Conservation (phyloP, 1,284 basidiomycete species). For the Rhodotorula sp. region DNA sequence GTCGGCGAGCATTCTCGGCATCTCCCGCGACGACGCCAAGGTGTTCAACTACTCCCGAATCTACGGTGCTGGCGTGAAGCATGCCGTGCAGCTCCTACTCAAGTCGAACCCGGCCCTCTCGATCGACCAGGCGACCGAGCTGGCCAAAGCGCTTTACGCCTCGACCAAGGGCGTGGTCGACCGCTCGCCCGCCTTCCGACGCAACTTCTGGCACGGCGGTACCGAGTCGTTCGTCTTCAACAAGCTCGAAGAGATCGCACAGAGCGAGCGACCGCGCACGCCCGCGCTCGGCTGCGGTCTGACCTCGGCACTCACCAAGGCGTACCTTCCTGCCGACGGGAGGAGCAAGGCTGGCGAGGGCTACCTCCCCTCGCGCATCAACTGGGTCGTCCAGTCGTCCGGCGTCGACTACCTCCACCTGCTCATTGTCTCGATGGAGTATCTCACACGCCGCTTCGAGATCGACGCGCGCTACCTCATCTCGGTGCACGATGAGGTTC, state of each 20-base stretch:
- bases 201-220: constrained; percentile 93
- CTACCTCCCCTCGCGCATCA: constrained; percentile 95
- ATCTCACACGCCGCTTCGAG: constrained; percentile 76
- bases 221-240: constrained; percentile 99
- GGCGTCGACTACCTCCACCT: constrained; percentile 98
- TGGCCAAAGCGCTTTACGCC: constrained; percentile 84
- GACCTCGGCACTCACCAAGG: constrained; percentile 85
- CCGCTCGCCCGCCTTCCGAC: constrained; percentile 46
- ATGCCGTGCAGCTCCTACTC: constrained; percentile 83
- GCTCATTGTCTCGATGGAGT: constrained; percentile 91
- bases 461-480: constrained; percentile 93
- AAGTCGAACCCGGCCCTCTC: constrained; percentile 82
- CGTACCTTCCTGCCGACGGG: constrained; percentile 69
- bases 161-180: constrained; percentile 76
- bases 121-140: constrained; percentile 72
- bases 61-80: constrained; percentile 94
- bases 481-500: constrained; percentile 95
- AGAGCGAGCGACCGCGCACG: constrained; percentile 81
- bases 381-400: constrained; percentile 99
- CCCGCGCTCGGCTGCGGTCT: constrained; percentile 93
- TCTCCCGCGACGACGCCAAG: constrained; percentile 92
- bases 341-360: constrained; percentile 67
- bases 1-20: constrained; percentile 89
- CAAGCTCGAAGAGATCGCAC: constrained; percentile 93
- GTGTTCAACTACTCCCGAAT: constrained; percentile 99